A percentile compares a stretch with the other conserved stretches of the same genome.
These are phyloP conservation scores for Leccinum subrobustum DNA, from an alignment of 1,284 basidiomycete species.

Conservation along the genomic window DNA sequence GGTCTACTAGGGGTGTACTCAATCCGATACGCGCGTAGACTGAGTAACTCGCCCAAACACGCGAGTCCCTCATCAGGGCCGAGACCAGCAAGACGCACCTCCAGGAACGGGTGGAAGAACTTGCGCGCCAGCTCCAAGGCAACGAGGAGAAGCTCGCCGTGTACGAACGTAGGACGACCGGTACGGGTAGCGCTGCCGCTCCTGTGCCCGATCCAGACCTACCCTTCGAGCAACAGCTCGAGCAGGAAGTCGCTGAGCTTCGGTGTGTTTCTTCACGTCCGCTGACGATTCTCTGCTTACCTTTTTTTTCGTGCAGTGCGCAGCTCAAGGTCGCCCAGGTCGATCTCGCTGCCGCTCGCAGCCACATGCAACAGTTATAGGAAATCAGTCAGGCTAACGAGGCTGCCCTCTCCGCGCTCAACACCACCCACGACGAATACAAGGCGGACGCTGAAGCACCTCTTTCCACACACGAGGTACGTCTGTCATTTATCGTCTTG, in stretches of 20 bases:
- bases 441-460: slow-evolving; percentile 66
- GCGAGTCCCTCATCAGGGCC: slow-evolving; percentile 72
- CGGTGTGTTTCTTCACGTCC: slow-evolving; percentile 45
- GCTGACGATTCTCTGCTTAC: slow-evolving; percentile 4
- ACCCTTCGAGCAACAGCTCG: slow-evolving; percentile 75
- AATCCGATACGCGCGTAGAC: slow-evolving; percentile 40
- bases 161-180: slow-evolving; percentile 68
- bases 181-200: slow-evolving; percentile 27
- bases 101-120: slow-evolving; percentile 72
- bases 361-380: slow-evolving; percentile 81
- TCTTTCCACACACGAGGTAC: slow-evolving; percentile 65
- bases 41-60: slow-evolving; percentile 65
- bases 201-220: slow-evolving; percentile 44
- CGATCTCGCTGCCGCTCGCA: slow-evolving; percentile 67
- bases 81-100: slow-evolving; percentile 82
- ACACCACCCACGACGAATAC: slow-evolving; percentile 77
- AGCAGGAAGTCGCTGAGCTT: slow-evolving; percentile 82
- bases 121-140: slow-evolving; percentile 70
- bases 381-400: slow-evolving; percentile 83
- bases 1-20: slow-evolving; percentile 2
- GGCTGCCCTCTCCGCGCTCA: slow-evolving; percentile 68
- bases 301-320: slow-evolving; percentile 44
- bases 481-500: slow-evolving; percentile 12
- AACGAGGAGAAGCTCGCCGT: slow-evolving; percentile 83
- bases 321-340: slow-evolving; percentile 74